Base-by-base conservation (phyloP, 2,329 filamentous ascomycete species). In the Aspergillus jensenii region DNA sequence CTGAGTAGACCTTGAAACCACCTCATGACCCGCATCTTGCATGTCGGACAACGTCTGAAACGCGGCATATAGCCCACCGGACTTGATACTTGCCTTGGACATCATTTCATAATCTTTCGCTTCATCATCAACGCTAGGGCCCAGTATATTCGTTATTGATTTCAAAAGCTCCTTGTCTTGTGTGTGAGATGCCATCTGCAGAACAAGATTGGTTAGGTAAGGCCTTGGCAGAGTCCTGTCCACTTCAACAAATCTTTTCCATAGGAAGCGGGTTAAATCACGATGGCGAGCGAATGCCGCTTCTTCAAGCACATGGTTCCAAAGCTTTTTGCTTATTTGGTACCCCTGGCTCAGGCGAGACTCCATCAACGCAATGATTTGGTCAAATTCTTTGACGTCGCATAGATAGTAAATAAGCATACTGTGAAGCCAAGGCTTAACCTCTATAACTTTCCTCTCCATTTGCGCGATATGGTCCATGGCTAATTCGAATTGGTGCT, bases 401-500 rank as follows among this genome's bases (percentile, higher is more conserved):
- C 86, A 86, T 43, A 97, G 83, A 19, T 84, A 84, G 69, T 90
- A 90, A 55, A 92, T 82, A 53, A 93, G 87, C 59, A 93, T 83
- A 66, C 93, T 89, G 67, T 88, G 88, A 7, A 96, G 79, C 92
- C 92, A 97, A 0, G 79, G 69, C 31, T 88, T 82, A 4, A 93
- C 76, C 2, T 66, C 67, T 1, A 84, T 77, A 3, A 80, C 78
- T 49, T 84, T 79, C 52, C 79, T 76, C 43, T 85, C 77, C 82
- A 96, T 85, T 21, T 83, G 76, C 39, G 90, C 87, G 43, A 96
- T 74, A 63, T 85, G 85, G 52, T 83, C 78, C 58, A 96, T 78
- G 1, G 91, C 93, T 62, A 93, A 78, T 75, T 98, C 95, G 61
- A 91, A 87, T 67, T 96, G 89, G 1, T 87, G 85, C 66, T 97